Conservation (phyloP, 805 yeast genomes). For the Saccharomycopsis olivae region DNA sequence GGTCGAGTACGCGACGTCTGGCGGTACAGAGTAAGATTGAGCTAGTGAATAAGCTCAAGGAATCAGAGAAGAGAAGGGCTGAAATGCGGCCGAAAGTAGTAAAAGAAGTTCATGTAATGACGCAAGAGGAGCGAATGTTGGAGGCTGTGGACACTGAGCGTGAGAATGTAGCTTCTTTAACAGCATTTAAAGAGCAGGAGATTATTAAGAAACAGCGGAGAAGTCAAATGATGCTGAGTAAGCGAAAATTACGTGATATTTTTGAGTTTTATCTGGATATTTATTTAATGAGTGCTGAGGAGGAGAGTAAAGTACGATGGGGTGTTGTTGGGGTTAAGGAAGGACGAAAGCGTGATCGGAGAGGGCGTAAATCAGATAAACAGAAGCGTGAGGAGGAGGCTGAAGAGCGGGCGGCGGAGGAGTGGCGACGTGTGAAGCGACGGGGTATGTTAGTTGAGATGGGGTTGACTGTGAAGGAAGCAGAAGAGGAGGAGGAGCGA, state of each 20-base stretch:
- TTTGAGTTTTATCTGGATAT: constrained; percentile 41
- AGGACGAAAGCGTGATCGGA: constrained; percentile 34
- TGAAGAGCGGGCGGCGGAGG: too few species aligned
- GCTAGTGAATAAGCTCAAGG: constrained; percentile 63
- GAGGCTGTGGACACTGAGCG: constrained; percentile 84
- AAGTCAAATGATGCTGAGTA: constrained; percentile 58
- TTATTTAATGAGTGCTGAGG: constrained; percentile 48
- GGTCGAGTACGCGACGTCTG: constrained; percentile 68
- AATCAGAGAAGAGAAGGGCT: constrained; percentile 52
- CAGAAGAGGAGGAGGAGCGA: constrained; percentile 5
- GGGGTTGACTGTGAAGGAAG: constrained; percentile 5
- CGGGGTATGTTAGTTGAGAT: constrained; percentile 1
- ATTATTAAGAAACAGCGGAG: constrained; percentile 68
- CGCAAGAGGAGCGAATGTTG: constrained; percentile 63
- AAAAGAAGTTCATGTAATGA: constrained; percentile 27
- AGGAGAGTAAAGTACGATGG: too few species aligned
- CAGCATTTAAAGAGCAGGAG: constrained; percentile 77
- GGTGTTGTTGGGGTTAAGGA: too few species aligned
- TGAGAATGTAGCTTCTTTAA: constrained; percentile 60
- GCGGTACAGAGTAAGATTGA: constrained; percentile 73
- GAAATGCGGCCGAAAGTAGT: constrained; percentile 26
- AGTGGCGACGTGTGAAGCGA: too few species aligned
- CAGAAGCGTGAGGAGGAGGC: background rate
- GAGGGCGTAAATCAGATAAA: constrained; percentile 27
- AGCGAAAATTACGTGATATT: constrained; percentile 48